phyloP scores from a whole-genome alignment of 129 eudicot genomes.

The Cynara cardunculus region DNA sequence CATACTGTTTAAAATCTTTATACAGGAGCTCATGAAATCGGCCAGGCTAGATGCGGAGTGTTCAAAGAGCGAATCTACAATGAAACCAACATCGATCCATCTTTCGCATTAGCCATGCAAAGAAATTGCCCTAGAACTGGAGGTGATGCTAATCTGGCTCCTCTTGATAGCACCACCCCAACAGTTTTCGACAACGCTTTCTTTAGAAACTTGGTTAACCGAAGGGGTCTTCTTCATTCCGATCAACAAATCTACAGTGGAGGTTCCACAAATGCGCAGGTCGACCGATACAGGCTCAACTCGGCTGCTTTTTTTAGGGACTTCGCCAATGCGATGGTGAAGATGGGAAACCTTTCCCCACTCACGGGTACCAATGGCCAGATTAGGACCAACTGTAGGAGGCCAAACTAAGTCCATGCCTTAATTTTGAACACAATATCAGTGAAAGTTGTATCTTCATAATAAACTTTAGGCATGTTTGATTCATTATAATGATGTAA shows the following conservation, averaged over 20 bases:
- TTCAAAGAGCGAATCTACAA: constrained; percentile 36
- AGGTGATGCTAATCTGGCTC: constrained; percentile 35
- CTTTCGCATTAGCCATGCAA: constrained; percentile 11
- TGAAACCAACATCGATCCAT: constrained; percentile 36
- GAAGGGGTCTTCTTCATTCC: constrained; percentile 36
- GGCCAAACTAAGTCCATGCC: constrained; percentile 7
- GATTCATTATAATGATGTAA: background rate
- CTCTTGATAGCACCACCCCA: background rate
- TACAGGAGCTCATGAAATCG: constrained; percentile 34
- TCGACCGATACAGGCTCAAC: constrained; percentile 10
- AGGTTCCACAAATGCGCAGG: constrained; percentile 23
- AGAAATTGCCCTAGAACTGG: constrained; percentile 29
- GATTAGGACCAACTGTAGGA: constrained; percentile 31
- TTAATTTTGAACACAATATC: background rate
- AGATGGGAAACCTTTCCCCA: constrained; percentile 6
- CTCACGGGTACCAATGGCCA: constrained; percentile 28
- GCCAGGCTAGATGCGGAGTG: constrained; percentile 30
- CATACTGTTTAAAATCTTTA: background rate
- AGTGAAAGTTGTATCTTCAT: background rate
- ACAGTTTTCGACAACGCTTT: constrained; percentile 21
- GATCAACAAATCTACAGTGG: constrained; percentile 35
- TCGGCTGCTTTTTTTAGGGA: constrained; percentile 19
- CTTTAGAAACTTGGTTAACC: constrained; percentile 13
- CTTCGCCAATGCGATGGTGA: constrained; percentile 32
- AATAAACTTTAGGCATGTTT: background rate